Percentiles rank a stretch among this genome's conserved stretches.
These are phyloP conservation scores for Polytrichum commune DNA, from an alignment of 225 moss, liverwort and hornwort species.

Conservation along the genomic window DNA sequence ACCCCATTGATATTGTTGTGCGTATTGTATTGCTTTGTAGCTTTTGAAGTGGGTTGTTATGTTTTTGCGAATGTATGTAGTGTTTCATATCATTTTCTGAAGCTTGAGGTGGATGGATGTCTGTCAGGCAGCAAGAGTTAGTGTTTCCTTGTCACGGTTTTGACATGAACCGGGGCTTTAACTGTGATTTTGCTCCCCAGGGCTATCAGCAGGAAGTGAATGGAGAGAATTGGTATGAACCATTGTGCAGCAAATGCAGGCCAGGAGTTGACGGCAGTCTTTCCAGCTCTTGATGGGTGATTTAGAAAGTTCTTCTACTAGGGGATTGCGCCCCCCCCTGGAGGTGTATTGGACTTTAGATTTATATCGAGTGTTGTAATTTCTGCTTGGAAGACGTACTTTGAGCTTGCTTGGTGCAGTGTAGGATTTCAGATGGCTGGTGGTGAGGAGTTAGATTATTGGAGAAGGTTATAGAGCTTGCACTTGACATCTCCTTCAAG, in stretches of 20 bases:
- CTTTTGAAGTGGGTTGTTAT: background rate
- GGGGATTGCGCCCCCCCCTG: constrained; percentile 11
- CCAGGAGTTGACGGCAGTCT: constrained; percentile 24
- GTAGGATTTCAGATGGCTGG: constrained; percentile 17
- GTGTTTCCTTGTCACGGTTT: background rate
- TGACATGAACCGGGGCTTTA: background rate
- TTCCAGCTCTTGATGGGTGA: constrained; percentile 26
- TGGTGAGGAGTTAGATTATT: constrained; percentile 28
- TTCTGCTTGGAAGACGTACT: constrained; percentile 24
- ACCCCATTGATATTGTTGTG: constrained; percentile 19
- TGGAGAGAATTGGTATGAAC: constrained; percentile 10
- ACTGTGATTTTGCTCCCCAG: constrained; percentile 7
- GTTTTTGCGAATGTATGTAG: background rate
- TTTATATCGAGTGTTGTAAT: constrained; percentile 26
- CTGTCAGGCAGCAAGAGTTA: no score
- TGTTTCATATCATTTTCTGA: no score
- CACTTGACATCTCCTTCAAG: no score
- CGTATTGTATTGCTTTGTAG: constrained; percentile 1
- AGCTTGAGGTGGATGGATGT: no score
- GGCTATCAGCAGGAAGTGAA: constrained; percentile 13
- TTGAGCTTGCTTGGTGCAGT: constrained; percentile 9
- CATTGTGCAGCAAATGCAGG: constrained; percentile 30
- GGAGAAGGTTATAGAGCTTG: constrained; percentile 1
- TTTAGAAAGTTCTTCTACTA: constrained; percentile 34
- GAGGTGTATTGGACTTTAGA: constrained; percentile 14